phyloP scores from a whole-genome alignment of 805 yeast genomes.

The Priceomyces melissophilus region DNA sequence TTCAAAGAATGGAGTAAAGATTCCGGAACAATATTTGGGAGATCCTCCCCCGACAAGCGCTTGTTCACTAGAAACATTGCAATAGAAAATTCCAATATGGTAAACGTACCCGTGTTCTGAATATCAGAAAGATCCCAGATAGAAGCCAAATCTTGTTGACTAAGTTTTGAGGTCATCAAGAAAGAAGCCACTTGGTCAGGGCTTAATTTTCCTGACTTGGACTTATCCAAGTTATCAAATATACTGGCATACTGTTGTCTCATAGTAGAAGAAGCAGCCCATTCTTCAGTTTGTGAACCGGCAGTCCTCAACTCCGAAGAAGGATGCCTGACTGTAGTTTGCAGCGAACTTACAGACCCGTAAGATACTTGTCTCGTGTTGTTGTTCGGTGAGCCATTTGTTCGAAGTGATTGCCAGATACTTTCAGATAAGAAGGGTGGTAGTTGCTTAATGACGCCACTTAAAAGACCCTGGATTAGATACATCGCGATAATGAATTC shows the following conservation, averaged over 20 bases:
- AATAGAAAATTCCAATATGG: conserved; percentile 80
- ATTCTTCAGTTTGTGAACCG: conserved; percentile 35
- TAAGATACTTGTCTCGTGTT: conserved; percentile 24
- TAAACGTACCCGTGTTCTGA: conserved; percentile 78
- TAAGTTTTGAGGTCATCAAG: conserved; percentile 80
- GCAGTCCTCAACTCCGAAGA: conserved; percentile 3
- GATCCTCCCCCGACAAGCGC: conserved; percentile 67
- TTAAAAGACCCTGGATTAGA: conserved; percentile 76
- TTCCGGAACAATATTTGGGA: conserved; percentile 78
- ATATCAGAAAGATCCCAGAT: conserved; percentile 95
- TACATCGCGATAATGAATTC: conserved; percentile 95
- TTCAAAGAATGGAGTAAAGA: conserved; percentile 43
- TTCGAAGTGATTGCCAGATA: conserved; percentile 35
- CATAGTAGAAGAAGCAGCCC: conserved; percentile 68
- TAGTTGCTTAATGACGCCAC: conserved; percentile 59
- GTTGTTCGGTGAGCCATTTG: conserved; percentile 4
- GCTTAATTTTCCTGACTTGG: conserved; percentile 57
- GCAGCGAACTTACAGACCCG: conserved; percentile 32
- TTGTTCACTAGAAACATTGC: conserved; percentile 92
- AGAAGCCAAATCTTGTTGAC: conserved; percentile 79
- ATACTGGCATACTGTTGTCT: conserved; percentile 75
- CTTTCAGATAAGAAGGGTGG: conserved; percentile 41
- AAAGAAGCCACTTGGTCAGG: conserved; percentile 85
- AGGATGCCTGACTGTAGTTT: conserved; percentile 29
- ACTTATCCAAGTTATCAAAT: conserved; percentile 73